Percentiles rank a stretch among this genome's conserved stretches.
phyloP scores from a whole-genome alignment of 257 asterid species.

The Paraleonurus japonicus region DNA sequence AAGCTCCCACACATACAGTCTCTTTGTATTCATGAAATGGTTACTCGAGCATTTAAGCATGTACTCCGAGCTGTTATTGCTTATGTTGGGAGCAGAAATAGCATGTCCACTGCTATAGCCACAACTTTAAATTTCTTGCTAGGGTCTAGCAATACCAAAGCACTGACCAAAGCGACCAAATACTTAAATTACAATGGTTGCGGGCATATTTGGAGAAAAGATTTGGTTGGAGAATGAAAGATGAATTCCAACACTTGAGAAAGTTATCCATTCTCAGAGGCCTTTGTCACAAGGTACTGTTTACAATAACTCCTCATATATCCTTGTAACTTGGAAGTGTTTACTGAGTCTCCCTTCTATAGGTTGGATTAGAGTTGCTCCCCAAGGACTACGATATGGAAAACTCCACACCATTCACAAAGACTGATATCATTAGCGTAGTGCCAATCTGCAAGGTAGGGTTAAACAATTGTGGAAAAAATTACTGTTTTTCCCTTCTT shows the following conservation, averaged over 20 bases:
- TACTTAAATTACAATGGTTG: constrained; percentile 74
- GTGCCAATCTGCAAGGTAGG: constrained; percentile 91
- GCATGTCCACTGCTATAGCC: constrained; percentile 72
- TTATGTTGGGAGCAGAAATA: constrained; percentile 55
- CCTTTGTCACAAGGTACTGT: constrained; percentile 86
- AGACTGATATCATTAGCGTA: constrained; percentile 77
- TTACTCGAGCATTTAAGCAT: constrained; percentile 95
- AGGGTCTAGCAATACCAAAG: constrained; percentile 52
- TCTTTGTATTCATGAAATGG: constrained; percentile 99
- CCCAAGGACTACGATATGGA: constrained; percentile 93
- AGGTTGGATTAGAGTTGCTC: constrained; percentile 93
- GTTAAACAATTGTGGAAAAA: not conserved
- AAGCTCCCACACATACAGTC: constrained; percentile 98
- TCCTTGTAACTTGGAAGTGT: constrained; percentile 25
- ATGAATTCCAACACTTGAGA: constrained; percentile 72
- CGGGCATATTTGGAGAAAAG: constrained; percentile 58
- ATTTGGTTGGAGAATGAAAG: constrained; percentile 76
- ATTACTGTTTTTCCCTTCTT: not conserved
- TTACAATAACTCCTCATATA: constrained; percentile 22
- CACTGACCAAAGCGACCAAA: constrained; percentile 41
- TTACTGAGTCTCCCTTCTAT: constrained; percentile 29
- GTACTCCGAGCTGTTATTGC: constrained; percentile 90
- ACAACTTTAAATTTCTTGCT: constrained; percentile 81
- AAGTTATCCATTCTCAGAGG: constrained; percentile 88
- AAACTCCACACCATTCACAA: constrained; percentile 69